These are phyloP conservation scores for Alternaria gaisen DNA, from an alignment of 2,329 filamentous ascomycete species.

Conservation along the genomic window DNA sequence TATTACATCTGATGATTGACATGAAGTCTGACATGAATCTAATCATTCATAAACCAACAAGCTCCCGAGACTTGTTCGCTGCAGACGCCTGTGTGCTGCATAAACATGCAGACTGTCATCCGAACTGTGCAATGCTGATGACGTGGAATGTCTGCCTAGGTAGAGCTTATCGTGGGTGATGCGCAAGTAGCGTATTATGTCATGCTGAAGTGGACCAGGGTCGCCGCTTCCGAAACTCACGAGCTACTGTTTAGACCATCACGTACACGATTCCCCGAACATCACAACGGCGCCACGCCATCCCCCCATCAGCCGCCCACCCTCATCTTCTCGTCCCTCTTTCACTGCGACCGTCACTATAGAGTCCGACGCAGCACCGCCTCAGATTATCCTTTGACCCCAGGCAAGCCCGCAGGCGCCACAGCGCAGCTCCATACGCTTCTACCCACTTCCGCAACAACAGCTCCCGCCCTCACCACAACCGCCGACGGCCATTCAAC, in stretches of 20 bases:
- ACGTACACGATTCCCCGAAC: slow-evolving; percentile 37
- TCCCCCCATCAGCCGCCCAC: slow-evolving; percentile 40
- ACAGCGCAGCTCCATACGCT: slow-evolving; percentile 49
- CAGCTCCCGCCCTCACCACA: slow-evolving; percentile 32
- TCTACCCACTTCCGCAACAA: slow-evolving; percentile 45
- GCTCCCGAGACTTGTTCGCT: neutral
- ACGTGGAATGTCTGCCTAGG: slow-evolving; percentile 3
- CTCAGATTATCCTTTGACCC: slow-evolving; percentile 8
- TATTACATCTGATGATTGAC: slow-evolving; percentile 9
- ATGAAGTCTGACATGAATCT: neutral
- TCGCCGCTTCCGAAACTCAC: slow-evolving; percentile 31
- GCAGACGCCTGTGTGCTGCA: neutral
- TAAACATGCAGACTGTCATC: neutral
- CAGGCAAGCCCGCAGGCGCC: slow-evolving; percentile 38
- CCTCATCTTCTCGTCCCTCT: slow-evolving; percentile 41
- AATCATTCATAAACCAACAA: neutral
- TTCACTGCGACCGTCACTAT: slow-evolving; percentile 34
- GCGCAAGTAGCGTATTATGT: slow-evolving; percentile 27
- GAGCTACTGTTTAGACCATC: slow-evolving; percentile 35
- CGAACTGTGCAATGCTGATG: neutral
- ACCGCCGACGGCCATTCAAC: slow-evolving; percentile 28
- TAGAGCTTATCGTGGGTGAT: slow-evolving; percentile 21
- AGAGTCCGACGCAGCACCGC: slow-evolving; percentile 23
- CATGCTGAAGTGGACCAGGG: slow-evolving; percentile 26
- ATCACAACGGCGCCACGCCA: slow-evolving; percentile 41